Evolutionary conservation across 208 protist species (phyloP).

Genomic region (Trichomonas gallinae): DNA sequence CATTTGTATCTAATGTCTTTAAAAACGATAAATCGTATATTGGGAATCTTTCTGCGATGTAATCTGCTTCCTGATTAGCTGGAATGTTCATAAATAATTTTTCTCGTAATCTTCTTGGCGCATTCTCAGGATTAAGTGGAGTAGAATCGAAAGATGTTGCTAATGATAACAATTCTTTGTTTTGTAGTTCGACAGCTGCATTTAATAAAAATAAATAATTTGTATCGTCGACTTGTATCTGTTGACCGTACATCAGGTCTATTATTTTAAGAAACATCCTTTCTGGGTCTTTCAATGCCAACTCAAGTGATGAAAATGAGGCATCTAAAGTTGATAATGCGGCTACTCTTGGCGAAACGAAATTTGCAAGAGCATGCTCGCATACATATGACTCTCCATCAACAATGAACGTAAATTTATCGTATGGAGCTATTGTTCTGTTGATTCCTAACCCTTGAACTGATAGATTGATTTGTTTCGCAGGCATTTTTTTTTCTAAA

Average conservation of each 20-base stretch:
- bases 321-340: neutral
- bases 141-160: neutral
- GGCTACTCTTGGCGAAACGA: neutral
- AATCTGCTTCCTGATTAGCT: neutral
- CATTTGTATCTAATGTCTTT: neutral
- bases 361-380: neutral
- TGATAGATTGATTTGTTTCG: neutral
- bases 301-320: neutral
- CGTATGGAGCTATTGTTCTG: neutral
- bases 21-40: neutral
- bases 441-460: neutral
- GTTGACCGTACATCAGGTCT: neutral
- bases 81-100: neutral
- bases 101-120: neutral
- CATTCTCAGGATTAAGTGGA: neutral
- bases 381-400: neutral
- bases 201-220: neutral
- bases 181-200: neutral
- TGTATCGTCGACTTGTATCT: neutral
- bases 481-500: neutral
- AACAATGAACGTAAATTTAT: neutral
- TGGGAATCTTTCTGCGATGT: neutral
- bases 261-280: neutral
- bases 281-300: neutral
- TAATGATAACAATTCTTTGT: neutral